phyloP scores from a whole-genome alignment of 2,329 filamentous ascomycete genomes.

The Dothidotthia symphoricarpi region DNA sequence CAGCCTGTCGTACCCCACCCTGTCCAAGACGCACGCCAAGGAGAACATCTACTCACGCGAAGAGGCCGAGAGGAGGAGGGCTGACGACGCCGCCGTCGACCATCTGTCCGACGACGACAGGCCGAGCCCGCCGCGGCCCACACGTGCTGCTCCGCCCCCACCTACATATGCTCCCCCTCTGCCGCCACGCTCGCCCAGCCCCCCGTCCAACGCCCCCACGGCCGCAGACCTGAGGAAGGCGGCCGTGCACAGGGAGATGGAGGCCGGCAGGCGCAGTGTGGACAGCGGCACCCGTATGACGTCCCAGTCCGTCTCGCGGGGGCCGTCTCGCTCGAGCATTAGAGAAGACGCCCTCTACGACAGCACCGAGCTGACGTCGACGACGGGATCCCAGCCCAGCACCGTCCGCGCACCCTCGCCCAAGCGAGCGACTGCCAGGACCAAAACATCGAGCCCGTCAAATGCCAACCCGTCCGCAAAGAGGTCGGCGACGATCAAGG shows the following conservation, averaged over 20 bases:
- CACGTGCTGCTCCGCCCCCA: too few species aligned
- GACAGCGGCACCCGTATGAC: conserved; percentile 42
- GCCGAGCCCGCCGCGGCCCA: too few species aligned
- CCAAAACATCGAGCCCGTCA: conserved; percentile 28
- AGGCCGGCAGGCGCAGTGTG: conserved; percentile 42
- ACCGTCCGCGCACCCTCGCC: conserved; percentile 37
- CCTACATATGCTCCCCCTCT: too few species aligned
- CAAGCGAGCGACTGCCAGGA: conserved; percentile 14
- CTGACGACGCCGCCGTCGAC: too few species aligned
- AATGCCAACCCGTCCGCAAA: conserved; percentile 14
- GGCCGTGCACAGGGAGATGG: conserved; percentile 39
- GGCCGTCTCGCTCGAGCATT: conserved; percentile 46
- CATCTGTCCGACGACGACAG: too few species aligned
- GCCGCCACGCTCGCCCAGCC: too few species aligned
- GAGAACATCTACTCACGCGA: conserved; percentile 68
- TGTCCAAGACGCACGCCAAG: conserved; percentile 90
- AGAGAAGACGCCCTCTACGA: conserved; percentile 40
- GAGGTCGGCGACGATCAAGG: conserved; percentile 26
- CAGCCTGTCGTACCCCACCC: conserved; percentile 69
- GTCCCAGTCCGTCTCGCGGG: conserved; percentile 36
- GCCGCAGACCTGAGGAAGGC: conserved; percentile 46
- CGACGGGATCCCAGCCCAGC: conserved; percentile 42
- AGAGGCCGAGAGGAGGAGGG: conserved; percentile 33
- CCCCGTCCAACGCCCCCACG: too few species aligned
- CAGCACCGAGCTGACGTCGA: conserved; percentile 46